These are phyloP conservation scores for Trypanosoma rangeli DNA, from an alignment of 208 protist genomes.

Conservation along the genomic window DNA sequence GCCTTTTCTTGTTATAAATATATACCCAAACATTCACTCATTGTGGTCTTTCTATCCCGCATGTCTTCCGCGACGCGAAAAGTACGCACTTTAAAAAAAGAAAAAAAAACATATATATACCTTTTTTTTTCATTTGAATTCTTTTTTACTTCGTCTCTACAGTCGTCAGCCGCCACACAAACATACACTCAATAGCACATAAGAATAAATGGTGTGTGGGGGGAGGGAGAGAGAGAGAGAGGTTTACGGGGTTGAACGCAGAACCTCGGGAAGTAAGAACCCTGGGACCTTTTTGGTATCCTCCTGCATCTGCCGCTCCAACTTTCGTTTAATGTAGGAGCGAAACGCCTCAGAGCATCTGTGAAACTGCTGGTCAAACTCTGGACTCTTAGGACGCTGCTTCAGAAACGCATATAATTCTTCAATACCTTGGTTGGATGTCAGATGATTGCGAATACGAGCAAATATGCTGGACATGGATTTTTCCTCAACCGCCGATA, in stretches of 20 bases:
- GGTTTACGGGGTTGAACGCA: constrained; percentile 30
- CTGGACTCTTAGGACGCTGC: constrained; percentile 26
- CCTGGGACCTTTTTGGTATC: constrained; percentile 34
- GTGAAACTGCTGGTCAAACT: constrained; percentile 76
- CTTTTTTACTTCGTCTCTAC: too few relatives aligned
- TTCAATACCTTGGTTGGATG: constrained; percentile 68
- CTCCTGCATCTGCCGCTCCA: constrained; percentile 63
- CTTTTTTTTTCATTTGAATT: too few relatives aligned
- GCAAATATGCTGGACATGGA: constrained; percentile 62
- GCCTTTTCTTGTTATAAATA: too few relatives aligned
- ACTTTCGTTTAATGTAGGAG: constrained; percentile 81
- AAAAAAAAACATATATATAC: too few relatives aligned
- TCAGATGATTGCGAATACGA: constrained; percentile 78
- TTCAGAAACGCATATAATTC: constrained; percentile 75
- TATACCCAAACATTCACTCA: too few relatives aligned
- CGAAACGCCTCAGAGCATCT: constrained; percentile 85
- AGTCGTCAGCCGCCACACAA: too few relatives aligned
- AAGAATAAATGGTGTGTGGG: neutral
- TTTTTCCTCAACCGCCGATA: constrained; percentile 22
- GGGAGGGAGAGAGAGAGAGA: neutral
- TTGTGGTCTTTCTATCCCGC: too few relatives aligned
- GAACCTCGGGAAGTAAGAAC: constrained; percentile 49
- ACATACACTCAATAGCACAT: neutral
- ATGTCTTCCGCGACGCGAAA: too few relatives aligned
- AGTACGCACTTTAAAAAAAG: too few relatives aligned